Evolutionary conservation across 2,329 filamentous ascomycete species (phyloP).

Genomic region (Fusarium continuum): DNA sequence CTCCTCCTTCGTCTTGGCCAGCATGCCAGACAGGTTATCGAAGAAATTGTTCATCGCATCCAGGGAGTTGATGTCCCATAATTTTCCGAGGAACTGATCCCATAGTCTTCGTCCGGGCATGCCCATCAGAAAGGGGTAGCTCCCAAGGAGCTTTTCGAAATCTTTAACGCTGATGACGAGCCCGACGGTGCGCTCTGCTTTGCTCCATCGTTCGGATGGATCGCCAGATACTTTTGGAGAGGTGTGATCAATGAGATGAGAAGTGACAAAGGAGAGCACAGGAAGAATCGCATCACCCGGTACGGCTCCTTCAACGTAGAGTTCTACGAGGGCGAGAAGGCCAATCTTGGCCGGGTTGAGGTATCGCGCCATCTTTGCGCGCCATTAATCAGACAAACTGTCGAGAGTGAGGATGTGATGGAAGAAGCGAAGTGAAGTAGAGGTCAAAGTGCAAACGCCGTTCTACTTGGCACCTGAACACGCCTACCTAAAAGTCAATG

Average conservation of each 20-base stretch:
- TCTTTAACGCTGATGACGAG: slow-evolving; percentile 65
- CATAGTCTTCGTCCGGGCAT: slow-evolving; percentile 84
- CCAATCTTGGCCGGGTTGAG: slow-evolving; percentile 90
- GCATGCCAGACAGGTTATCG: slow-evolving; percentile 62
- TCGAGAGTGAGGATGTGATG: background rate
- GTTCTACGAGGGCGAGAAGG: slow-evolving; percentile 79
- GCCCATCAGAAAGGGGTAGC: slow-evolving; percentile 61
- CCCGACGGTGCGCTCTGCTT: slow-evolving; percentile 59
- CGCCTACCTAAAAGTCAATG: slow-evolving; percentile 26
- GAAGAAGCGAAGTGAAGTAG: background rate
- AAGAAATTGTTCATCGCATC: slow-evolving; percentile 85
- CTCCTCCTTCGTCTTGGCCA: slow-evolving; percentile 71
- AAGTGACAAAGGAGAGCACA: slow-evolving; percentile 81
- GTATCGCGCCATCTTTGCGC: slow-evolving; percentile 73
- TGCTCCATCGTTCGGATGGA: slow-evolving; percentile 54
- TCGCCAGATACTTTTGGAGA: slow-evolving; percentile 43
- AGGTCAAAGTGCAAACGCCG: background rate
- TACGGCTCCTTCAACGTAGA: slow-evolving; percentile 79
- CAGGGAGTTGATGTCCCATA: slow-evolving; percentile 87
- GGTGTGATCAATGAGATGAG: slow-evolving; percentile 68
- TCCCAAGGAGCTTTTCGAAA: slow-evolving; percentile 66
- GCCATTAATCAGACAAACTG: background rate
- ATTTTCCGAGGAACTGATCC: slow-evolving; percentile 80
- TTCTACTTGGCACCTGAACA: slow-evolving; percentile 1
- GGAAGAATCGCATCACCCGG: slow-evolving; percentile 76